Base-by-base conservation (phyloP, 306 rosid species). In the Gastrolobium villosum region DNA sequence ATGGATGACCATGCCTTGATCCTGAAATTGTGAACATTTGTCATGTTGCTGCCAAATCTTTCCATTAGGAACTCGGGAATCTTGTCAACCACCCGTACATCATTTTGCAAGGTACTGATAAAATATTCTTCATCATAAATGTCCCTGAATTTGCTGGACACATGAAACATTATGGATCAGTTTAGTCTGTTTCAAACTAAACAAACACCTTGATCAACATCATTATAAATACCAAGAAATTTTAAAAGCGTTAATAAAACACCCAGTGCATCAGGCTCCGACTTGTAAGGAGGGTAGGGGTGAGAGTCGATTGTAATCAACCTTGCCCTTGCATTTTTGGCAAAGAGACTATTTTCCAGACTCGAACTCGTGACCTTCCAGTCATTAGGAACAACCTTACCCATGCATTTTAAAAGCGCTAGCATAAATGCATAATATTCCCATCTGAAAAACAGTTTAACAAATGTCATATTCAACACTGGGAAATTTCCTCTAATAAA, bases 1-100 rank as follows among this genome's bases (percentile, higher is more conserved):
- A 93, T 84, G 76, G 99, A 78, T 13, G 99, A 90, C 94, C 96
- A 91, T 44, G 99, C 99, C 86, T 95, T 95, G 77, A 95, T 89
- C 80, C 93, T 93, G 92, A 95, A 95, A 90, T 95, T 95, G 93
- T 87, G 86, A 69, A 95, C 99, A 28, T 95, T 93, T 82, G 89
- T 87, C 94, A 95, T 65, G 85, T 95, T 89, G 94, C 79, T 87
- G 80, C 92, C 99, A 85, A 95, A 95, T 65, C 99, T 90, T 87
- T 95, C 99, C 98, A 95, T 90, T 70, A 95, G 87, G 79, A 78
- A 95, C 75, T 80, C 90, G 2, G 99, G 99, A 82, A 95, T 84
- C 90, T 81, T 87, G 72, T 90, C 85, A 70, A 95, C 98, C 68
- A 95, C 89, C 31, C 81, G 92, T 10, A 95, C 98, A 81, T 92